A percentile compares a stretch with the other conserved stretches of the same genome.
phyloP scores from a whole-genome alignment of 306 rosid genomes.

The Aeschynomene evenia region DNA sequence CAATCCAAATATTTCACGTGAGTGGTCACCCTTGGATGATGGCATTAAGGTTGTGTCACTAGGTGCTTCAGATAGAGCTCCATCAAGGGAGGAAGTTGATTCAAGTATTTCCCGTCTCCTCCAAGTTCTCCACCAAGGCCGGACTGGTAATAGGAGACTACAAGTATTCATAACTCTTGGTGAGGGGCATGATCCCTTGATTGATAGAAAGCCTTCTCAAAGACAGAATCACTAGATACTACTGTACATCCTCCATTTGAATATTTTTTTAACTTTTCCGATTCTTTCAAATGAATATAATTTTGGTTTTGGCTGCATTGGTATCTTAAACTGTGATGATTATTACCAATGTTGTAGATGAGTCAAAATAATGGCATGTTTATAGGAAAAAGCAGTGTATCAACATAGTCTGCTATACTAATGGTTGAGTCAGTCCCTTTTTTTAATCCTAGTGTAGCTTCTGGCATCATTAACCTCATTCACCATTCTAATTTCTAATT shows the following conservation, averaged over 20 bases:
- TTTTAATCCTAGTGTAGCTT: slow-evolving; percentile 3
- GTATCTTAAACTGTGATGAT: not conserved
- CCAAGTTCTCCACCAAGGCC: slow-evolving; percentile 28
- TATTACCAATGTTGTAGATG: slow-evolving; percentile 6
- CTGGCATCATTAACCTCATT: not conserved
- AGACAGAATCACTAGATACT: not conserved
- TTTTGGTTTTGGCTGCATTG: slow-evolving; percentile 1
- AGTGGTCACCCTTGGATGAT: slow-evolving; percentile 83
- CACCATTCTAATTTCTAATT: too few relatives aligned
- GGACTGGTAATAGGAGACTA: slow-evolving; percentile 38
- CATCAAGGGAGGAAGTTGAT: slow-evolving; percentile 48
- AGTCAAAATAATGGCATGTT: not conserved
- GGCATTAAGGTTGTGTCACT: slow-evolving; percentile 50
- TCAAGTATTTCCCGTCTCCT: slow-evolving; percentile 35
- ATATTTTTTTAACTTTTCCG: not conserved
- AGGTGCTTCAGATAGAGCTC: slow-evolving; percentile 27
- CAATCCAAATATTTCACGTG: not conserved
- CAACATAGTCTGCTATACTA: slow-evolving; percentile 3
- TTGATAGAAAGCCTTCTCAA: slow-evolving; percentile 16
- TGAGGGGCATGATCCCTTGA: slow-evolving; percentile 7
- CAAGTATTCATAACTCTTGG: slow-evolving; percentile 44
- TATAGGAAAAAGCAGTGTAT: not conserved
- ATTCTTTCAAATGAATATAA: not conserved
- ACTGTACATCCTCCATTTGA: slow-evolving; percentile 20
- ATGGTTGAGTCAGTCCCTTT: not conserved